Evolutionary conservation across 2,329 filamentous ascomycete genomes (phyloP).

Genomic region (Colletotrichum acutatum): DNA sequence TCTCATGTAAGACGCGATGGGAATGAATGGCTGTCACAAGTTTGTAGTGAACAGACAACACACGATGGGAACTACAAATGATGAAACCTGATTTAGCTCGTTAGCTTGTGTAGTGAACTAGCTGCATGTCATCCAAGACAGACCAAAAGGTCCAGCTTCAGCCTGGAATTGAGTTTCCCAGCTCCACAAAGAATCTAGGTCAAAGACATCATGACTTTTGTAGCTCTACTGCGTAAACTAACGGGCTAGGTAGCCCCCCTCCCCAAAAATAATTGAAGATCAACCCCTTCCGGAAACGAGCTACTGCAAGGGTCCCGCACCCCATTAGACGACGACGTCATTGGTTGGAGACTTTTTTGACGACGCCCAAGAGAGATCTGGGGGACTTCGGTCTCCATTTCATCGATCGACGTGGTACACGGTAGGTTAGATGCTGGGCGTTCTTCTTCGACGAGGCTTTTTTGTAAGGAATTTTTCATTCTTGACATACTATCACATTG

Average conservation of each 20-base stretch:
- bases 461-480: too few relatives aligned
- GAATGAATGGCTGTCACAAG: too few relatives aligned
- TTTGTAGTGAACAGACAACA: too few relatives aligned
- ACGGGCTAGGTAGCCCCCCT: too few relatives aligned
- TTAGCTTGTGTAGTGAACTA: background rate
- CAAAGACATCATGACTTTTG: constrained; percentile 37
- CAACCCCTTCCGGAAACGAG: background rate
- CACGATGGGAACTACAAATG: too few relatives aligned
- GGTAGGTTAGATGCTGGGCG: background rate
- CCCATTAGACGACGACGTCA: constrained; percentile 27
- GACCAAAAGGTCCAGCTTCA: background rate
- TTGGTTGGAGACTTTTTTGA: constrained; percentile 7
- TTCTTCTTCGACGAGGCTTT: background rate
- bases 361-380: background rate
- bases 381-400: background rate
- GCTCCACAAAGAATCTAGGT: constrained; percentile 11
- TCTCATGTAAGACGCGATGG: too few relatives aligned
- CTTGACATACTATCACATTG: background rate
- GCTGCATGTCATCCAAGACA: background rate
- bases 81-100: background rate
- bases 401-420: background rate
- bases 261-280: background rate
- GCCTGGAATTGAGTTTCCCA: constrained; percentile 1
- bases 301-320: background rate
- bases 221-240: too few relatives aligned